Conservation (phyloP, 371 early-diverging fungal species). For the Lichtheimia ornata region DNA sequence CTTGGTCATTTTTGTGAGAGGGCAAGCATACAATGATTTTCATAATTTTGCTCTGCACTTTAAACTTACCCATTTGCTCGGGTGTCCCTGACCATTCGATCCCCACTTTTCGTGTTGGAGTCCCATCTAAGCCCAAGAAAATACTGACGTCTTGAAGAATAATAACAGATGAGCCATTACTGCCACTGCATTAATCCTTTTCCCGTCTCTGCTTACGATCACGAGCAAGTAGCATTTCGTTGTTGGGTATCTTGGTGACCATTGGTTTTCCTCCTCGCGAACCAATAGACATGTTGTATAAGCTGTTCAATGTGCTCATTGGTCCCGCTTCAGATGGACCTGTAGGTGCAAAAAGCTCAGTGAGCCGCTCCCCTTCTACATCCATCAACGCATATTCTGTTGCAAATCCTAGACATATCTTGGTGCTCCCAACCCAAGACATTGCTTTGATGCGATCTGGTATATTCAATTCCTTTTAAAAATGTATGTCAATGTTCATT, state of each 20-base stretch:
- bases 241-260: conserved; percentile 69
- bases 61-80: conserved; percentile 61
- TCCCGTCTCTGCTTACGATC: conserved; percentile 54
- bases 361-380: conserved; percentile 57
- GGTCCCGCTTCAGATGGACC: conserved; percentile 39
- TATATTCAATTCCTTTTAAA: conserved; percentile 54
- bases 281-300: conserved; percentile 61
- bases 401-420: conserved; percentile 68
- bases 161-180: too few relatives aligned
- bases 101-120: conserved; percentile 65
- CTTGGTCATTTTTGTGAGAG: conserved; percentile 17
- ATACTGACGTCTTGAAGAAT: conserved; percentile 61
- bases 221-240: conserved; percentile 73
- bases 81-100: conserved; percentile 79
- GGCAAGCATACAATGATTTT: not conserved
- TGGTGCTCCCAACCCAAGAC: conserved; percentile 69
- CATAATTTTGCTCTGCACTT: not conserved
- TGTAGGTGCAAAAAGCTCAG: conserved; percentile 49
- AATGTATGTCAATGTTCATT: too few relatives aligned
- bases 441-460: conserved; percentile 71
- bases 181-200: not conserved
- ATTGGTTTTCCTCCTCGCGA: conserved; percentile 66
- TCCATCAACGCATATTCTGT: conserved; percentile 71
- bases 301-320: conserved; percentile 45
- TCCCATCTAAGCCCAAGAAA: conserved; percentile 70